Evolutionary conservation across 768 basidiomycete species (phyloP).

Genomic region (Lactifluus volemus): DNA sequence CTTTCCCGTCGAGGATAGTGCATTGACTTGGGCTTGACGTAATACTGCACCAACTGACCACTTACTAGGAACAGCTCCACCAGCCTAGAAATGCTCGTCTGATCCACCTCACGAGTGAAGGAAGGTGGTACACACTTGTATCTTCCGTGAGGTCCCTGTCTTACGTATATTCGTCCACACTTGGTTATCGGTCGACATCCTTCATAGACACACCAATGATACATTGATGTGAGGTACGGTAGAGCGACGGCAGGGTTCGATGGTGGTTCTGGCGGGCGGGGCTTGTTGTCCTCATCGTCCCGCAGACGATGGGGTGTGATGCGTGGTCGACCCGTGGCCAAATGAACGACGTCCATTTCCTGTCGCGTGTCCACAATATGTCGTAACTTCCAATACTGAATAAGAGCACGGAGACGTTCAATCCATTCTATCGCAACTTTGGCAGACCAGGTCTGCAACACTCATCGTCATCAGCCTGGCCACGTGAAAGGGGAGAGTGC

Average conservation of each 20-base stretch:
- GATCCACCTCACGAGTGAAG: neutral
- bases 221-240: constrained; percentile 53
- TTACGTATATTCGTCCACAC: constrained; percentile 64
- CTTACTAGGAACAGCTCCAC: constrained; percentile 66
- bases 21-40: constrained; percentile 47
- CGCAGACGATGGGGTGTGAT: constrained; percentile 48
- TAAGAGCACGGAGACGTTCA: constrained; percentile 55
- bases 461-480: neutral
- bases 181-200: constrained; percentile 70
- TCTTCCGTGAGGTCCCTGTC: constrained; percentile 61
- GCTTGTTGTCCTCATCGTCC: constrained; percentile 31
- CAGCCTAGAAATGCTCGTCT: constrained; percentile 33
- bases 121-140: constrained; percentile 52
- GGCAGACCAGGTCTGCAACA: constrained; percentile 52
- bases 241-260: constrained; percentile 44
- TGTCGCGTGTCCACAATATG: constrained; percentile 67
- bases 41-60: constrained; percentile 68
- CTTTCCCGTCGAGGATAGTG: constrained; percentile 49
- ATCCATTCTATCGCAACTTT: constrained; percentile 80
- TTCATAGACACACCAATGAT: constrained; percentile 83
- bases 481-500: neutral
- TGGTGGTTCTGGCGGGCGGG: constrained; percentile 40
- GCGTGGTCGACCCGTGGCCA: constrained; percentile 39
- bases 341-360: constrained; percentile 72
- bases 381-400: constrained; percentile 71